Conservation (phyloP, 768 basidiomycete genomes). For the Lactarius quietus region DNA sequence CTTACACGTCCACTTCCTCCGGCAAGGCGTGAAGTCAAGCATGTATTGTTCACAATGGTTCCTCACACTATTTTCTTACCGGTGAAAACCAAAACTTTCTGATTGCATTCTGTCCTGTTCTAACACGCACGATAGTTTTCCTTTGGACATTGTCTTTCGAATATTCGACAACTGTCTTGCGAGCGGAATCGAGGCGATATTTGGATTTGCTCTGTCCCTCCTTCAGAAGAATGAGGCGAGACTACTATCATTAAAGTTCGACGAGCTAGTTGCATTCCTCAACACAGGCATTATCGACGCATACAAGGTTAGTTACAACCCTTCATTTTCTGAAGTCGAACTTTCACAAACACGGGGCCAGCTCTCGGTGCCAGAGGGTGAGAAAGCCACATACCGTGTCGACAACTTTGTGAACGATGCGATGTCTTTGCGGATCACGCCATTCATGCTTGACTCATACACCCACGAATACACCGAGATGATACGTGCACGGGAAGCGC, state of each 20-base stretch:
- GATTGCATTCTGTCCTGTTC: neutral
- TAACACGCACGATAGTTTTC: conserved; percentile 57
- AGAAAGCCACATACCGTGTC: conserved; percentile 49
- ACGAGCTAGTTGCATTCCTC: conserved; percentile 81
- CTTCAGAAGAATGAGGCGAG: conserved; percentile 84
- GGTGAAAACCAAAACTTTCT: conserved; percentile 43
- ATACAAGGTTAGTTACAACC: conserved; percentile 52
- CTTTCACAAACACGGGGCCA: neutral
- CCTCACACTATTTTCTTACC: conserved; percentile 93
- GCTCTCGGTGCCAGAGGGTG: neutral
- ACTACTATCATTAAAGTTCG: conserved; percentile 81
- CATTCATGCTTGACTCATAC: conserved; percentile 93
- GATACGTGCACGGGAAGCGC: conserved; percentile 72
- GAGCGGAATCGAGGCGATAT: conserved; percentile 95
- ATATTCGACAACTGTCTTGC: conserved; percentile 97
- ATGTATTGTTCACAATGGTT: conserved; percentile 99
- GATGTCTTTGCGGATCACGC: conserved; percentile 80
- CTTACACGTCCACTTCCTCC: conserved; percentile 86
- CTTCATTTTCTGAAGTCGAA: neutral
- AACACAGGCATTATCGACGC: conserved; percentile 79
- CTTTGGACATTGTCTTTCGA: conserved; percentile 88
- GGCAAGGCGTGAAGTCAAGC: conserved; percentile 93
- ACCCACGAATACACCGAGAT: conserved; percentile 85
- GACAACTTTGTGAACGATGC: conserved; percentile 88
- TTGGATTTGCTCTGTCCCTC: conserved; percentile 87